Percentiles rank a stretch among this genome's conserved stretches.
Evolutionary conservation across 2,329 filamentous ascomycete species (phyloP).

Genomic region (Trichoderma breve): DNA sequence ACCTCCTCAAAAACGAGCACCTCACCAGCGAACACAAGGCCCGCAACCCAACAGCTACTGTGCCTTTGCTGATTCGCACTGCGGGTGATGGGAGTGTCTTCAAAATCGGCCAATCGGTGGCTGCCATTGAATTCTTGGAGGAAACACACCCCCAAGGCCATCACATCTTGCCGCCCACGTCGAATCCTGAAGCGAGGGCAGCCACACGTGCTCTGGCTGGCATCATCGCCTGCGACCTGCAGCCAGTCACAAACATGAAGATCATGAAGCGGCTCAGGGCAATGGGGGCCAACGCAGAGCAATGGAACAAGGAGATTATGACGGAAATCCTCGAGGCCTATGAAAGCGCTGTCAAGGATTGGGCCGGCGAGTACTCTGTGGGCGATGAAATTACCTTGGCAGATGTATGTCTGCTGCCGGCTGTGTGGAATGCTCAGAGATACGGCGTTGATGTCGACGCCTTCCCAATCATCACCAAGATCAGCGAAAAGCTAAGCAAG

Average conservation of each 20-base stretch:
- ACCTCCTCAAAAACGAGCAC: constrained; percentile 56
- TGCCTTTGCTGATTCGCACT: constrained; percentile 52
- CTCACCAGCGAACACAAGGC: constrained; percentile 42
- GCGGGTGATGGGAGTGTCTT: constrained; percentile 32
- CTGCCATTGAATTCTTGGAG: constrained; percentile 62
- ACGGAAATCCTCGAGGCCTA: constrained; percentile 55
- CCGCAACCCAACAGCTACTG: constrained; percentile 53
- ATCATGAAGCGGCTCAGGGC: constrained; percentile 49
- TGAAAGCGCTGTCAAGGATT: constrained; percentile 42
- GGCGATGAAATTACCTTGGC: constrained; percentile 57
- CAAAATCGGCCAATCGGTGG: constrained; percentile 55
- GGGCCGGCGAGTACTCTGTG: constrained; percentile 52
- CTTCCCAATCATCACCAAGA: constrained; percentile 47
- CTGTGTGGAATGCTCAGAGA: constrained; percentile 55
- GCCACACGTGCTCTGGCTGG: constrained; percentile 51
- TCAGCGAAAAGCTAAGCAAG: constrained; percentile 47
- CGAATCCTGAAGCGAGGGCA: constrained; percentile 44
- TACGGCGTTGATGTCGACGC: constrained; percentile 51
- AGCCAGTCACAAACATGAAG: constrained; percentile 59
- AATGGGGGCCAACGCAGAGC: constrained; percentile 42
- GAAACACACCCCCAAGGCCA: constrained; percentile 45
- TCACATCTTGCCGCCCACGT: constrained; percentile 49
- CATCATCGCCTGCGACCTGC: constrained; percentile 57
- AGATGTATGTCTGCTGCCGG: constrained; percentile 57
- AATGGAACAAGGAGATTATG: constrained; percentile 54